These are phyloP conservation scores for Pestalotiopsis sp. DNA, from an alignment of 2,329 filamentous ascomycete species.

Conservation along the genomic window DNA sequence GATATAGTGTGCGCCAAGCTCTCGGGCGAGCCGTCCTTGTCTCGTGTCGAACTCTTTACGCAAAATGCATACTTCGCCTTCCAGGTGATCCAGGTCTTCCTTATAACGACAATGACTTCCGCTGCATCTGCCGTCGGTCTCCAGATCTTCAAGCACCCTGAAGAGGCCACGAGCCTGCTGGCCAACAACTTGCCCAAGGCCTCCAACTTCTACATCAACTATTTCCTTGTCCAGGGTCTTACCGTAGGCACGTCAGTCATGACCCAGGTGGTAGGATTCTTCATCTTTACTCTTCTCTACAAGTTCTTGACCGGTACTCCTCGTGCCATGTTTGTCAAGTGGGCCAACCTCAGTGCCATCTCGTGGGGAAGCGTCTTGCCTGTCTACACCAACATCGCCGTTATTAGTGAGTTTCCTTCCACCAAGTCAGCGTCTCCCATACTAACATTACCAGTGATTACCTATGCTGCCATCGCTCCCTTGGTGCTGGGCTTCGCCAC, in stretches of 20 bases:
- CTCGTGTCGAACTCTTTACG: conserved; percentile 81
- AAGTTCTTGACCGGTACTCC: conserved; percentile 76
- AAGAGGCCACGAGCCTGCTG: conserved; percentile 61
- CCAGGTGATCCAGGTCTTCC: conserved; percentile 88
- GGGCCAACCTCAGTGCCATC: conserved; percentile 70
- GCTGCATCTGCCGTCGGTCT: conserved; percentile 71
- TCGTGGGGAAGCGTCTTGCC: conserved; percentile 85
- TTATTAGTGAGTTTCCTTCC: conserved; percentile 61
- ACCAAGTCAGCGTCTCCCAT: neutral
- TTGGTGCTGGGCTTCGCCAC: conserved; percentile 81
- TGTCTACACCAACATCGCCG: conserved; percentile 76
- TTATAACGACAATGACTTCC: conserved; percentile 81
- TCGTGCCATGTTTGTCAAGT: conserved; percentile 75
- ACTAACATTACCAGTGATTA: conserved; percentile 59
- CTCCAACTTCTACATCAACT: conserved; percentile 93
- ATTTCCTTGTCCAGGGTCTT: conserved; percentile 90
- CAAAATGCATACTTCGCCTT: conserved; percentile 92
- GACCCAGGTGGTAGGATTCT: conserved; percentile 69
- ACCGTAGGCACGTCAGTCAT: conserved; percentile 74
- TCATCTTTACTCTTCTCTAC: conserved; percentile 73
- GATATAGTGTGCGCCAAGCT: conserved; percentile 70
- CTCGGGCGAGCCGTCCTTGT: conserved; percentile 76
- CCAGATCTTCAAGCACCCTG: conserved; percentile 63
- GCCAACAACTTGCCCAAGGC: conserved; percentile 75
- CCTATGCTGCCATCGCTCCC: conserved; percentile 84